Evolutionary conservation across 139 green algal species (phyloP).

Genomic region (Chlamydomonas schloesseri): DNA sequence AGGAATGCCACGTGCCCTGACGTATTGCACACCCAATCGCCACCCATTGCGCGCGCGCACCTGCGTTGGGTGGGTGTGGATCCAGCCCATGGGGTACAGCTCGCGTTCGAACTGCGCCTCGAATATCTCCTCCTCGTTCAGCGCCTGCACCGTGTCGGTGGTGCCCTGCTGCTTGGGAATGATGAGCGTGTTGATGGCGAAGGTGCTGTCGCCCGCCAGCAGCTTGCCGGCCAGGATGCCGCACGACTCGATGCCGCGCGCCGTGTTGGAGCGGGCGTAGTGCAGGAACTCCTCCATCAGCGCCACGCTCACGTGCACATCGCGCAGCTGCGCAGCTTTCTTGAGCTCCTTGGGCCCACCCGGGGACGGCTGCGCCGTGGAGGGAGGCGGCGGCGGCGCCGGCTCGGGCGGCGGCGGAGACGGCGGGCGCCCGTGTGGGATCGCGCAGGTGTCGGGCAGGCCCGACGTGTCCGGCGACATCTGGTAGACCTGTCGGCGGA

Average conservation of each 20-base stretch:
- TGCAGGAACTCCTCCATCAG: slow-evolving; percentile 93
- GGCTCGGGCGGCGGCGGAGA: neutral
- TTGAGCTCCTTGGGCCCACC: slow-evolving; percentile 55
- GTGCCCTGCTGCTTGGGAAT: slow-evolving; percentile 94
- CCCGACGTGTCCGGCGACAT: neutral
- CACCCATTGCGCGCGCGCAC: too few species aligned
- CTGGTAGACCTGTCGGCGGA: neutral
- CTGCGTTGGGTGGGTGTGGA: slow-evolving; percentile 97
- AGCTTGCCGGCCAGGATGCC: slow-evolving; percentile 89
- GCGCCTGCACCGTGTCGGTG: slow-evolving; percentile 80
- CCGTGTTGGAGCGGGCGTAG: slow-evolving; percentile 54
- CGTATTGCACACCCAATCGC: too few species aligned
- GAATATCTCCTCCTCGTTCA: slow-evolving; percentile 97
- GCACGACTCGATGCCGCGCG: slow-evolving; percentile 86
- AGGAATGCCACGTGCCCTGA: too few species aligned
- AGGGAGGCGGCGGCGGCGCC: neutral
- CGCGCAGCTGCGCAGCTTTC: slow-evolving; percentile 67
- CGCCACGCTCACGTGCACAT: slow-evolving; percentile 86
- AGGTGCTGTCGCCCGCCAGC: slow-evolving; percentile 73
- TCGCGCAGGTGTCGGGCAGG: slow-evolving; percentile 18
- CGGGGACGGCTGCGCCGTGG: slow-evolving; percentile 10
- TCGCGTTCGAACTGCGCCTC: slow-evolving; percentile 68
- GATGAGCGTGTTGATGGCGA: slow-evolving; percentile 92
- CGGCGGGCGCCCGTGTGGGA: neutral
- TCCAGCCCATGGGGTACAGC: slow-evolving; percentile 95